Base-by-base conservation (phyloP, 495 filamentous ascomycete genomes). In the Copromyces sp. region DNA sequence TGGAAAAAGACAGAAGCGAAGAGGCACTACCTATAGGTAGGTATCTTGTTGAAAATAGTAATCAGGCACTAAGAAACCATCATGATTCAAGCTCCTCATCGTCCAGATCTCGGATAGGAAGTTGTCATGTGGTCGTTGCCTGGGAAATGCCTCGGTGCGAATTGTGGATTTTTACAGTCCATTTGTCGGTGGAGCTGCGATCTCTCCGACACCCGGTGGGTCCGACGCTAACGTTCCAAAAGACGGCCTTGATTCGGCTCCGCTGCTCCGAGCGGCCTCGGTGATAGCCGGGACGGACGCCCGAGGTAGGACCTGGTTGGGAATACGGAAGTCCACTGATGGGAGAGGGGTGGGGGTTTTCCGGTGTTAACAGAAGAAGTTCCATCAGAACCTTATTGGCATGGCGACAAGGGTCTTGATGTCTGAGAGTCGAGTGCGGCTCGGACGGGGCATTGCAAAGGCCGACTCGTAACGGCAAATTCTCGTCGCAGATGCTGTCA, bases 391-490 rank as follows among this genome's bases (percentile, higher is more conserved):
- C 47, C 47, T 59, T 59, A 59, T 59, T 32, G 47, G 53, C 53
- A 61, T 61, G 53, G 29, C 35, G 20, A 68, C 70, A 44, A 53
- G 53, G 70, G 29, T 53, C 20, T 24, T 29, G 20, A 47, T 47
- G 44, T 53, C n/a, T 44, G 20, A 53, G 69, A 8, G 4, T 39
- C 2, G 20, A 71, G 42, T 61, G 72, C 37, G 14, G 41, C 68
- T 73, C 69, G 71, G 69, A 40, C 73, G 44, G 75, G 65, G 35
- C 8, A 37, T 71, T 73, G 41, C 42, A 70, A 70, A 73, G 37
- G 45, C 75, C 75, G 75, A 73, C 40, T 39, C 65, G 69, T n/a
- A 73, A 39, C 75, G 75, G 75, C 70, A 68, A 69, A 74, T 77
- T 77, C 69, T 77, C 75, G 75, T 77, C 35, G 29, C 38, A 53